Evolutionary conservation across 306 rosid genomes (phyloP), one percentile per base, ranked within the genome.

Genomic region (Rosa multiflora): DNA sequence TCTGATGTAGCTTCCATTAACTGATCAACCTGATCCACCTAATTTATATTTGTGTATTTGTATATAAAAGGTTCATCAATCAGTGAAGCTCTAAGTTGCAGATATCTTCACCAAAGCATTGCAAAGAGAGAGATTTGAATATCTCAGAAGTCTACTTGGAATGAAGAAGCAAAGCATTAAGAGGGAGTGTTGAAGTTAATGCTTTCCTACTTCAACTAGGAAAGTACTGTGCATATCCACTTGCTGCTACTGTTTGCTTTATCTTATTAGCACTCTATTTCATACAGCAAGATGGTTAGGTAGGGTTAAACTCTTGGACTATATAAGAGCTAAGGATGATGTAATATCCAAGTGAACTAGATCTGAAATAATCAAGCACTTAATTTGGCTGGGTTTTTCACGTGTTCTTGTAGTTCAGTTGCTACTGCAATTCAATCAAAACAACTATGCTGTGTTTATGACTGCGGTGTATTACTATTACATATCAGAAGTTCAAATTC

Each of bases 41-140:
- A 44, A 7, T 44, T 44, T 44, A 9, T 44, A 81, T 26, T 3
- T 87, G n/a, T 79, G 84, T 87, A 32, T 32, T 2, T 32, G 37
- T 32, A 32, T 32, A 32, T 32, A 32, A 32, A 32, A 32, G 37
- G 37, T 32, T 32, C 37, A 32, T 32, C 37, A 3, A 32, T 32
- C 37, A 32, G 37, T 32, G 37, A 32, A 32, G 37, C 37, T 32
- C 37, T 32, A 32, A 1, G 37, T 29, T 29, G 32, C 32, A 29
- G 32, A 29, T 29, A 29, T 29, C 32, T 29, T 29, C 32, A 29
- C 2, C 32, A 29, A 29, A 29, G 32, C 32, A 29, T 29, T 29
- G 32, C 32, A 29, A 29, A 29, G 32, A 29, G 32, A 29, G 32
- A 29, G 32, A 29, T 29, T 29, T 29, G 32, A 29, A 29, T 29